Conservation (phyloP, 2,329 filamentous ascomycete species). For the Aaosphaeria arxii region DNA sequence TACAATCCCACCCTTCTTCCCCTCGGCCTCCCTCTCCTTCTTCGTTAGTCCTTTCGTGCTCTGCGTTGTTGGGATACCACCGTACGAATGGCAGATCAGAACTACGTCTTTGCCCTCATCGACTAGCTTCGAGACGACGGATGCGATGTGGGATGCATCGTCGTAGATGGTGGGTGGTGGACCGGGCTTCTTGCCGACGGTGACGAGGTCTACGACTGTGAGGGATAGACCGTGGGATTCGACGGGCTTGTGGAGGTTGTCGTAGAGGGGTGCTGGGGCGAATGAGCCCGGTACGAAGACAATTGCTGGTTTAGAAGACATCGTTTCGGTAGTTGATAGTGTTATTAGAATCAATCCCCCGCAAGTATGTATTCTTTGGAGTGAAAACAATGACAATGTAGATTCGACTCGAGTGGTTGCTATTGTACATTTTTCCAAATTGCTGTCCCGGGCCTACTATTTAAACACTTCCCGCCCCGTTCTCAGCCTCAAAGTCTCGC, state of each 20-base stretch:
- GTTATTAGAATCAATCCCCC: too few relatives aligned
- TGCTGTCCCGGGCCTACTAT: too few relatives aligned
- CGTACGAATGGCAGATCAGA: constrained; percentile 36
- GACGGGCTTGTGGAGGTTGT: constrained; percentile 7
- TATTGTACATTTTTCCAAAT: too few relatives aligned
- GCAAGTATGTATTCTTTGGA: too few relatives aligned
- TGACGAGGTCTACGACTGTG: constrained; percentile 8
- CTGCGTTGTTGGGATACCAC: constrained; percentile 24
- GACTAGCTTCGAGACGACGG: constrained; percentile 9
- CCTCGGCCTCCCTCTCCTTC: constrained; percentile 16
- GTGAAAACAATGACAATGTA: too few relatives aligned
- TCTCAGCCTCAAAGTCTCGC: too few relatives aligned
- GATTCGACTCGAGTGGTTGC: too few relatives aligned
- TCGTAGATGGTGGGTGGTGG: constrained; percentile 8
- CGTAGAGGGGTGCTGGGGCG: constrained; percentile 11
- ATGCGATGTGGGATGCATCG: constrained; percentile 24
- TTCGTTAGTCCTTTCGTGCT: constrained; percentile 18
- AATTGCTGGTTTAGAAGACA: constrained; percentile 15
- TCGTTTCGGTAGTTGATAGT: neutral
- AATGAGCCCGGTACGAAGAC: constrained; percentile 26
- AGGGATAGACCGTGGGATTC: constrained; percentile 12
- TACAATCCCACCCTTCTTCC: constrained; percentile 30
- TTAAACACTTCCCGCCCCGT: too few relatives aligned
- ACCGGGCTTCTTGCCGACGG: constrained; percentile 6
- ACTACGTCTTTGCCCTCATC: constrained; percentile 31